Percentiles rank a stretch among this genome's conserved stretches.
Evolutionary conservation across 768 basidiomycete species (phyloP).

Genomic region (Lactarius trivialis): DNA sequence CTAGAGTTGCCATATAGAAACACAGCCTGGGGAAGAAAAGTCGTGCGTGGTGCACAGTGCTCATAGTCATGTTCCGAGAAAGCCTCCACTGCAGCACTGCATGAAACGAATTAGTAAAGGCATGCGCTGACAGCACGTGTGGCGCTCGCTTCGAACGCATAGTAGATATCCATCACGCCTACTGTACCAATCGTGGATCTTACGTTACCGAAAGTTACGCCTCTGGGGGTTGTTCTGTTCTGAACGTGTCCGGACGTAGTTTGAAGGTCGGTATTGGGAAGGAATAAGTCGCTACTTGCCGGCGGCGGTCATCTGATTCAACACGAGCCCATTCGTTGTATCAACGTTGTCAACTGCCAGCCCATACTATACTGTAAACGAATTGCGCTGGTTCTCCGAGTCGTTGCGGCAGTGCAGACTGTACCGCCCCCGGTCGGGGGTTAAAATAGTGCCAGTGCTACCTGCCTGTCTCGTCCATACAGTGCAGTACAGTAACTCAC

Average conservation of each 20-base stretch:
- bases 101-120: neutral
- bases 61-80: neutral
- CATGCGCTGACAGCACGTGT: neutral
- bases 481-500: too few species aligned
- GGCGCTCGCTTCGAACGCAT: neutral
- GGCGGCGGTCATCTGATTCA: too few species aligned
- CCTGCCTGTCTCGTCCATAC: too few species aligned
- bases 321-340: too few species aligned
- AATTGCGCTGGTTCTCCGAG: too few species aligned
- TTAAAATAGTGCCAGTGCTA: too few species aligned
- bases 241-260: neutral
- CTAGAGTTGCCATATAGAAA: neutral
- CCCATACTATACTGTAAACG: too few species aligned
- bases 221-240: too few species aligned
- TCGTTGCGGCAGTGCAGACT: too few species aligned
- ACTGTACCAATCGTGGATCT: neutral
- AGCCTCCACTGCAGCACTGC: neutral
- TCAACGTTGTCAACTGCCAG: too few species aligned
- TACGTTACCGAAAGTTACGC: neutral
- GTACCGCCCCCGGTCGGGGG: neutral
- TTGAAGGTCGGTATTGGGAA: neutral
- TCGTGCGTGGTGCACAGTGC: neutral
- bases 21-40: neutral
- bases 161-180: neutral
- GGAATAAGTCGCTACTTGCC: neutral